Base-by-base conservation (phyloP, 176 grass and related monocot genomes). In the Carex cristatella region DNA sequence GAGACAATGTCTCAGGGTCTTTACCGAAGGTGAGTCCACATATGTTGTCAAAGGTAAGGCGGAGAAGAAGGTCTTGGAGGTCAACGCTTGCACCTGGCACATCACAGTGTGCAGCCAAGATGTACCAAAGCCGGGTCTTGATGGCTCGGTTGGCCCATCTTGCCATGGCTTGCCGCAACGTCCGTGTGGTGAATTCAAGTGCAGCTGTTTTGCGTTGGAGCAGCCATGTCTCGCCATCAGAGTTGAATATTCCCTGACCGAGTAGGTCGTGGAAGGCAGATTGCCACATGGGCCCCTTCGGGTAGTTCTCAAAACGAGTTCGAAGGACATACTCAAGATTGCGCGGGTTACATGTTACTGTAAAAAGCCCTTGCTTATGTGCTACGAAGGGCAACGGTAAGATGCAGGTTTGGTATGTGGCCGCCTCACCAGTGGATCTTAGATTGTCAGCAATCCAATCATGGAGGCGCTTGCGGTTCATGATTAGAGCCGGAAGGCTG, bases 231-330 rank as follows among this genome's bases (percentile, higher is more conserved):
- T 94, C 95, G 56, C 95, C 92, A 85, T 97, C 95, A 82, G 92
- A 98, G 85, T 98, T 98, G 91, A 98, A 98, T 86, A 98, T 94
- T 77, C 95, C 93, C 86, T 89, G 90, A n/a, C 95, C 93, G 3
- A 98, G 88, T n/a, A 98, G 91, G 83, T 98, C 93, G 77, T 93
- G 95, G 86, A 98, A 98, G 53, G 89, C 89, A 42, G 95, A 82
- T 82, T 98, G 95, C 92, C 91, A 91, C 89, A 86, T 88, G 66
- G 95, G 93, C 30, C 95, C 95, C 89, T 98, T 98, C 54, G 95
- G 95, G 40, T 98, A 98, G 88, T 98, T 98, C 49, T 98, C 91
- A 82, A 98, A 98, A 79, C 95, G 92, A 60, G 88, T 85, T 85
- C 92, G 92, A 79, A 98, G 91, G 63, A 98, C 87, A 84, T 98